These are phyloP conservation scores for Stentor coeruleus DNA, from an alignment of 73 alveolate species.

Conservation along the genomic window DNA sequence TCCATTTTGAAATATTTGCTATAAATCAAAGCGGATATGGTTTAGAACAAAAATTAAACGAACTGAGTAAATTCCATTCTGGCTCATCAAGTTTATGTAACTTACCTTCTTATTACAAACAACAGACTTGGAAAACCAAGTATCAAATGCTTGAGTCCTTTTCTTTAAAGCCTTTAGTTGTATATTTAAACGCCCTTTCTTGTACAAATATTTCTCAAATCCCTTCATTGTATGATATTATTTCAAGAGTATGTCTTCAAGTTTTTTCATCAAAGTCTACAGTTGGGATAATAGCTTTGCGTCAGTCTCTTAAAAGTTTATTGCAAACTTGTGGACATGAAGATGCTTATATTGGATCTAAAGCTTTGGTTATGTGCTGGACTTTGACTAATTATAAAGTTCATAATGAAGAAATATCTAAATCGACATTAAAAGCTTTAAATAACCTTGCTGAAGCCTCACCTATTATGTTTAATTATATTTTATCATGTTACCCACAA, in stretches of 20 bases:
- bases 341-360: not conserved
- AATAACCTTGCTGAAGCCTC: not conserved
- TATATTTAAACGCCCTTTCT: not conserved
- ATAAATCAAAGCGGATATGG: conserved; percentile 25
- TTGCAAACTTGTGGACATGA: not conserved
- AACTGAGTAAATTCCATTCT: not conserved
- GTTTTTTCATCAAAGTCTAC: not conserved
- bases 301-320: not conserved
- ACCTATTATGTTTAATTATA: not conserved
- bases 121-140: not conserved
- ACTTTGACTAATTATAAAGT: not conserved
- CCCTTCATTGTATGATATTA: not conserved
- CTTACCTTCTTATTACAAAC: not conserved
- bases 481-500: not conserved
- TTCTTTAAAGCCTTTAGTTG: not conserved
- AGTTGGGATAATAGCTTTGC: not conserved
- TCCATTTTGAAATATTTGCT: conserved; percentile 38
- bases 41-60: conserved; percentile 30
- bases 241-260: not conserved
- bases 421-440: not conserved
- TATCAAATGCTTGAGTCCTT: not conserved
- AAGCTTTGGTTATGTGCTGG: conserved; percentile 1
- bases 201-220: not conserved
- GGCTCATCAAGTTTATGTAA: not conserved
- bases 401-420: not conserved